Base-by-base conservation (phyloP, 2,329 filamentous ascomycete genomes). In the Verticillium klebahnii region DNA sequence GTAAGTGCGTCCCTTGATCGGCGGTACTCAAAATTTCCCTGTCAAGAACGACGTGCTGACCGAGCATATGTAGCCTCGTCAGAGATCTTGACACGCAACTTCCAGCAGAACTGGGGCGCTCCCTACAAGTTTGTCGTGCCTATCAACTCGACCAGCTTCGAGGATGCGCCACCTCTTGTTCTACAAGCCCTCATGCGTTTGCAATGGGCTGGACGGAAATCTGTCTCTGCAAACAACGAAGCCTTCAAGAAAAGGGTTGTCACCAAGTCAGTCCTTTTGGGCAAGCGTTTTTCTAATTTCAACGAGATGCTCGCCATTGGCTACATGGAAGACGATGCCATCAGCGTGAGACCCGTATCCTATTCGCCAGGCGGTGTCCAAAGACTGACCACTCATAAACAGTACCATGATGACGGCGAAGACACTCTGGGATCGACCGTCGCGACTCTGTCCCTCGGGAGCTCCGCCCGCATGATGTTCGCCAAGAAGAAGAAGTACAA, bases 391-490 rank as follows among this genome's bases (percentile, higher is more conserved):
- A 4, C 17, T 45, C 19, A 12, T 12, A 5, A 19, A n/a, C 45
- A 86, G 76, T 88, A 82, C 66, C 87, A 90, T 62, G 87, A 90
- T 62, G 88, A 90, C 65, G 88, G 88, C 5, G 88, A 90, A 68
- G 74, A 73, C 11, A 84, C 85, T 3, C 75, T 90, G 0, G 87
- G 87, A 0, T 84, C 85, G 0, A 86, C 83, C 0, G 85, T 90
- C 7, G 85, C 85, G 0, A 87, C 86, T 0, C 73, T 87, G 7
- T 87, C 85, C 1, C 75, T 89, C 0, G 87, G 87, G 1, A 81
- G 79, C 0, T 79, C 82, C 0, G 83, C 86, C 0, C 74, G 74
- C 0, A 90, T 90, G 87, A 71, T 72, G 3, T 80, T 89, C 66
- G 77, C 83, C 1, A 78, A 83, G 60, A 89, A 89, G 72, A 66